phyloP scores from a whole-genome alignment of 352 stramenopile species.

The Pelagophyceae sp. region DNA sequence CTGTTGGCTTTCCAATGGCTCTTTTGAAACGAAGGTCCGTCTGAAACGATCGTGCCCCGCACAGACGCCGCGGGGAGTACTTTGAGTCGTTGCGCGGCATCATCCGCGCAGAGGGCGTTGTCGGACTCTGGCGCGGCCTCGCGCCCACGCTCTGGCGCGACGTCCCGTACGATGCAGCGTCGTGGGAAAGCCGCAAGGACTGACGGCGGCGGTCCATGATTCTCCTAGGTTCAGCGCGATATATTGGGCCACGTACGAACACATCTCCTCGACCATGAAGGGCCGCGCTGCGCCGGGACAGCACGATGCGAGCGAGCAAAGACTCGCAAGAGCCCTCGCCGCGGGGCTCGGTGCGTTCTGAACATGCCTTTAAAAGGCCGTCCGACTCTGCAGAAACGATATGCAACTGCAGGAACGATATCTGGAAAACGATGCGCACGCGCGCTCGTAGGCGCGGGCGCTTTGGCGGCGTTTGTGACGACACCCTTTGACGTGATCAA shows the following conservation, averaged over 20 bases:
- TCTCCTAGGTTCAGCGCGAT: slow-evolving; percentile 88
- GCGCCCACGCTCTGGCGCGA: slow-evolving; percentile 78
- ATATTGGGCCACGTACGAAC: slow-evolving; percentile 84
- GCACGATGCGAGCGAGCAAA: background rate
- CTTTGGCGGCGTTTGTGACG: slow-evolving; percentile 72
- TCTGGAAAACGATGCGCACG: too few species aligned
- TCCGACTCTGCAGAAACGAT: too few species aligned
- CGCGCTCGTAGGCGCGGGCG: too few species aligned
- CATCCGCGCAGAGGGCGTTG: background rate
- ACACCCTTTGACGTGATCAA: slow-evolving; percentile 93
- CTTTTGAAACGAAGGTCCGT: too few species aligned
- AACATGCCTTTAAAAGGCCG: too few species aligned
- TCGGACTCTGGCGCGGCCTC: slow-evolving; percentile 58
- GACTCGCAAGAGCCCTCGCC: background rate
- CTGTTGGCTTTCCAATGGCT: too few species aligned
- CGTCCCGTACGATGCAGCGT: too few species aligned
- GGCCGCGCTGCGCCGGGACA: background rate
- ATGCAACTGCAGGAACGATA: too few species aligned
- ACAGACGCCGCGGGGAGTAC: slow-evolving; percentile 64
- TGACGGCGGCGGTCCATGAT: too few species aligned
- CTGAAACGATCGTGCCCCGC: too few species aligned
- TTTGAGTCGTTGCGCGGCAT: background rate
- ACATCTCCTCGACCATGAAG: too few species aligned
- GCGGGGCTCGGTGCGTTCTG: background rate
- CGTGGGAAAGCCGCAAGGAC: too few species aligned